Evolutionary conservation across 495 filamentous ascomycete species (phyloP), one percentile per base, ranked within the genome.

Genomic region (Corynascus novoguineensis): DNA sequence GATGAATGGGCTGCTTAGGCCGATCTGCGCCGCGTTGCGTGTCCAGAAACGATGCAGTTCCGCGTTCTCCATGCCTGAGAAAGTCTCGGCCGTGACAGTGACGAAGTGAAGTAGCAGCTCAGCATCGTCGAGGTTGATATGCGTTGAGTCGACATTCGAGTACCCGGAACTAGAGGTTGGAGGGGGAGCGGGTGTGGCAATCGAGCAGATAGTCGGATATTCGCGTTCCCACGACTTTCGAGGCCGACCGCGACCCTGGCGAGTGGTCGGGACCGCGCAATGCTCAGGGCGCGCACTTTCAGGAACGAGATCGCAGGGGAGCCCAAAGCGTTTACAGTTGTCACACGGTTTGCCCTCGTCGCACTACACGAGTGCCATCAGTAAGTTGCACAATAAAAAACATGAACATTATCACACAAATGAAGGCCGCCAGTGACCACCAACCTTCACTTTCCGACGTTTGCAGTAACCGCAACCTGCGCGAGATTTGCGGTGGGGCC

Each of bases 401-500:
- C 41, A 45, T 10, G 15, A n/a, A 38, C 35, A 38, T 10, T n/a
- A n/a, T n/a, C n/a, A n/a, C n/a, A n/a, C n/a, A n/a, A n/a, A n/a
- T n/a, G n/a, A n/a, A n/a, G n/a, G n/a, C n/a, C n/a, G n/a, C n/a
- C n/a, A n/a, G n/a, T n/a, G n/a, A n/a, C n/a, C n/a, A 35, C 47
- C 6, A 17, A 50, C 47, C 47, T 50, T 50, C 9, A 50, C 47
- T 25, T 50, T 50, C n/a, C 47, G 29, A 7, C 47, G 47, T 37
- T 50, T 50, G 31, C 47, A 50, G 29, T 14, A 5, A 12, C 47
- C n/a, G 47, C 47, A 50, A 21, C 47, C 47, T 10, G 17, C 25
- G 47, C 47, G 47, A 35, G 47, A 50, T 50, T 50, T 50, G 4
- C 47, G 47, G 31, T 50, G 47, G 6, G 47, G 47, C 9, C 47